phyloP scores from a whole-genome alignment of 805 yeast genomes.

The Monosporozyma unispora region DNA sequence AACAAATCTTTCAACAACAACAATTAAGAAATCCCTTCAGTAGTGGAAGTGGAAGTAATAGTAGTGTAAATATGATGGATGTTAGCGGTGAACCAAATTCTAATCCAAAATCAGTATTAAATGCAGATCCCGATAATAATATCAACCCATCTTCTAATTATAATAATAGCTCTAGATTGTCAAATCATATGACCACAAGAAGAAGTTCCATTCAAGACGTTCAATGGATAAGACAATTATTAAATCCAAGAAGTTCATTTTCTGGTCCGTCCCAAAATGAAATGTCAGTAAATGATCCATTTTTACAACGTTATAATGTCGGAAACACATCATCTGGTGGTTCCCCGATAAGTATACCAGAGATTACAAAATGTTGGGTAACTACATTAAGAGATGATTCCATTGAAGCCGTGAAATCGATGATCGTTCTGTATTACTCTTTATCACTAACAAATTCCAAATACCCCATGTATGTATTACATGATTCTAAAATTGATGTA shows the following conservation, averaged over 20 bases:
- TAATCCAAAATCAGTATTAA: background rate
- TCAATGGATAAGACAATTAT: conserved; percentile 25
- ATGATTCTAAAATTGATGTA: conserved; percentile 13
- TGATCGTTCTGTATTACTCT: conserved; percentile 21
- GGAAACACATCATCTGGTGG: background rate
- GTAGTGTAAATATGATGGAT: background rate
- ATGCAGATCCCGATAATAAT: background rate
- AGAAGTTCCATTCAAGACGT: conserved; percentile 28
- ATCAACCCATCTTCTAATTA: background rate
- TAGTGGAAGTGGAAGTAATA: background rate
- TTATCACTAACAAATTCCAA: conserved; percentile 16
- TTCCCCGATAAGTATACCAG: background rate
- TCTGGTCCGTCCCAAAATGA: conserved; percentile 23
- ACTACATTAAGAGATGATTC: conserved; percentile 20
- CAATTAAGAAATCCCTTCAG: conserved; percentile 1
- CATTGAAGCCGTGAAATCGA: conserved; percentile 15
- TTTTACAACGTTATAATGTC: background rate
- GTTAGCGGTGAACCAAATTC: background rate
- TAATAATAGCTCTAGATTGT: background rate
- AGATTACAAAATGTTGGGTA: conserved; percentile 20
- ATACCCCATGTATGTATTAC: conserved; percentile 19
- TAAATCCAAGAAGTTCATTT: conserved; percentile 31
- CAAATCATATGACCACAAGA: conserved; percentile 10
- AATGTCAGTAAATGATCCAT: background rate
- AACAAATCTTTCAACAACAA: background rate